These are phyloP conservation scores for Beauveria sp. DNA, from an alignment of 2,329 filamentous ascomycete species.

Conservation along the genomic window DNA sequence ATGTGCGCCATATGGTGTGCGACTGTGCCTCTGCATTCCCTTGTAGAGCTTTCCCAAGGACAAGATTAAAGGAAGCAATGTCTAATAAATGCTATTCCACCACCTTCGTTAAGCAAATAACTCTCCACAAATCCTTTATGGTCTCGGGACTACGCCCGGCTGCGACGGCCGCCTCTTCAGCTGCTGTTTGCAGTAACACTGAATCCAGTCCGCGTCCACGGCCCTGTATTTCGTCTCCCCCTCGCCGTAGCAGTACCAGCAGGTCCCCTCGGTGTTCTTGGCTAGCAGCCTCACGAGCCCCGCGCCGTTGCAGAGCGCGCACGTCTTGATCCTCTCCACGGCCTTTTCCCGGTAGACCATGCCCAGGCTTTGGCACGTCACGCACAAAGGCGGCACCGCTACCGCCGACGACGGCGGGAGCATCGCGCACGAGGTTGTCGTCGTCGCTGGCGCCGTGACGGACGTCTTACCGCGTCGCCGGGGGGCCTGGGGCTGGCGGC, in stretches of 20 bases:
- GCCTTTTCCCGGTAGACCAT: neutral
- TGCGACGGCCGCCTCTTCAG: neutral
- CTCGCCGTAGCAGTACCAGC: slow-evolving; percentile 3
- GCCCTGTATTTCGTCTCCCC: neutral
- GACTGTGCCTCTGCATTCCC: too few relatives aligned
- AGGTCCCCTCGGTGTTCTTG: neutral
- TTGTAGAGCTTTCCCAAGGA: too few relatives aligned
- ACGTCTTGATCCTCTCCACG: neutral
- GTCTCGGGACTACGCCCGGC: neutral
- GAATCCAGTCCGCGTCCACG: neutral
- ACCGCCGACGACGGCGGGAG: neutral
- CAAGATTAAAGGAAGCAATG: too few relatives aligned
- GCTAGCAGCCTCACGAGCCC: neutral
- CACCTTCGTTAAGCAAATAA: too few relatives aligned
- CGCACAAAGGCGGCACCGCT: neutral
- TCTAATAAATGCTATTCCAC: too few relatives aligned
- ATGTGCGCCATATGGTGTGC: too few relatives aligned
- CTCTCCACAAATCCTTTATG: too few relatives aligned
- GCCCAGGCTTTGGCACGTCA: neutral
- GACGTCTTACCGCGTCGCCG: neutral
- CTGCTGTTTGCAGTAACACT: neutral
- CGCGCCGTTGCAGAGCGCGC: neutral
- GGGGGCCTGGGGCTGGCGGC: neutral
- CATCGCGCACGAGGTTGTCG: neutral
- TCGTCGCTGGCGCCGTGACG: neutral